A percentile compares a stretch with the other conserved stretches of the same genome.
Conservation (phyloP, 352 stramenopile species). For the Globisporangium nagaii region DNA sequence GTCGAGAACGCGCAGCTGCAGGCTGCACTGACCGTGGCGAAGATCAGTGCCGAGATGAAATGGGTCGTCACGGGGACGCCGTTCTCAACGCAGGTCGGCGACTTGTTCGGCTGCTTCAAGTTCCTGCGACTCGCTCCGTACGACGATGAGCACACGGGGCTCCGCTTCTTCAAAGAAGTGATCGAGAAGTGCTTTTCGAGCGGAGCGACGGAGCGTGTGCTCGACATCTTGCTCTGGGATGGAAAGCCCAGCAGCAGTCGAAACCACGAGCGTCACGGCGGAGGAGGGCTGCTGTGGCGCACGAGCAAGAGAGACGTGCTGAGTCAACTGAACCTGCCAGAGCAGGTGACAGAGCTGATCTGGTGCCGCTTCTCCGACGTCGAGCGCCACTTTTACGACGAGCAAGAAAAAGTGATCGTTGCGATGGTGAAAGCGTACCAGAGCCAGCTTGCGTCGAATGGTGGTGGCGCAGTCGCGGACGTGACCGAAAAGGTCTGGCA, state of each 20-base stretch:
- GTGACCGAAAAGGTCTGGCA: constrained; percentile 47
- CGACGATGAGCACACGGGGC: constrained; percentile 21
- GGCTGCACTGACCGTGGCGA: constrained; percentile 78
- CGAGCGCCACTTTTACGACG: constrained; percentile 73
- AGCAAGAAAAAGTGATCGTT: constrained; percentile 53
- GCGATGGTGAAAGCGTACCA: constrained; percentile 24
- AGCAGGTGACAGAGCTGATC: constrained; percentile 45
- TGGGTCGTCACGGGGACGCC: constrained; percentile 92
- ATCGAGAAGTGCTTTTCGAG: constrained; percentile 30
- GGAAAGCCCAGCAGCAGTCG: constrained; percentile 1
- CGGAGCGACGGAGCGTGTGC: constrained; percentile 34
- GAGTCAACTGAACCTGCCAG: constrained; percentile 53
- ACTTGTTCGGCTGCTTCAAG: constrained; percentile 82
- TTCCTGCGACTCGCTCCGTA: constrained; percentile 60
- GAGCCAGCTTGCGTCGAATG: constrained; percentile 7
- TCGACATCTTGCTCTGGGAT: constrained; percentile 48
- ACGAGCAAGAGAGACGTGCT: constrained; percentile 73
- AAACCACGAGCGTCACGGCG: neutral
- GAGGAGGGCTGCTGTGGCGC: constrained; percentile 63
- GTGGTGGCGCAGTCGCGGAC: neutral
- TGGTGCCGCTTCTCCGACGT: constrained; percentile 74
- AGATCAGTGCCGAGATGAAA: constrained; percentile 50
- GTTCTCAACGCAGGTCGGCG: constrained; percentile 70
- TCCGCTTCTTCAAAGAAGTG: constrained; percentile 26
- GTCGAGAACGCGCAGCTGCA: constrained; percentile 76